Conservation (phyloP, 257 asterid species). For the Knoxia roxburghii region DNA sequence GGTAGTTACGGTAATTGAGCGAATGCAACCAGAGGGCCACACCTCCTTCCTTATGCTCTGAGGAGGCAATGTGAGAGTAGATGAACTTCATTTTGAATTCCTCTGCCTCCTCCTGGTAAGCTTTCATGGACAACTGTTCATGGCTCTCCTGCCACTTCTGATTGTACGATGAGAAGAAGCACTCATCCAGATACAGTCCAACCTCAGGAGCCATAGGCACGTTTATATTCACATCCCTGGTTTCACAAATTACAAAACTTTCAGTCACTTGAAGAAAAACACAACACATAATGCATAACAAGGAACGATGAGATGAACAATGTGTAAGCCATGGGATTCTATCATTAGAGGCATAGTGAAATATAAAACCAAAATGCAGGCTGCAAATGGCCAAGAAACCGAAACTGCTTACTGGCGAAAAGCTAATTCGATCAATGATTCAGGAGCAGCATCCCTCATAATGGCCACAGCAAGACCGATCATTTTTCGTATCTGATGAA, state of each 20-base stretch:
- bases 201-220: slow-evolving; percentile 99
- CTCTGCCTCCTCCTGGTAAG: slow-evolving; percentile 60
- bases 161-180: slow-evolving; percentile 86
- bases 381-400: not conserved
- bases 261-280: no score
- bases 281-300: no score
- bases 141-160: slow-evolving; percentile 65
- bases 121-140: slow-evolving; percentile 82
- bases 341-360: not conserved
- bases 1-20: slow-evolving; percentile 73
- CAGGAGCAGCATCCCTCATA: slow-evolving; percentile 75
- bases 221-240: slow-evolving; percentile 66
- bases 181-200: slow-evolving; percentile 89
- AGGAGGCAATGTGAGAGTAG: slow-evolving; percentile 65
- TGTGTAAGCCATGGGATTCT: no score
- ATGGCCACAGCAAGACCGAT: slow-evolving; percentile 93
- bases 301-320: no score
- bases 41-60: slow-evolving; percentile 75
- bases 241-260: slow-evolving; percentile 16
- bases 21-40: slow-evolving; percentile 83
- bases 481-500: slow-evolving; percentile 97
- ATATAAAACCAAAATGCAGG: not conserved
- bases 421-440: slow-evolving; percentile 62
- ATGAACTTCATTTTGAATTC: slow-evolving; percentile 74
- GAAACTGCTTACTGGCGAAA: slow-evolving; percentile 61